Evolutionary conservation across 2,329 filamentous ascomycete species (phyloP).

Genomic region (Alternaria sp.): DNA sequence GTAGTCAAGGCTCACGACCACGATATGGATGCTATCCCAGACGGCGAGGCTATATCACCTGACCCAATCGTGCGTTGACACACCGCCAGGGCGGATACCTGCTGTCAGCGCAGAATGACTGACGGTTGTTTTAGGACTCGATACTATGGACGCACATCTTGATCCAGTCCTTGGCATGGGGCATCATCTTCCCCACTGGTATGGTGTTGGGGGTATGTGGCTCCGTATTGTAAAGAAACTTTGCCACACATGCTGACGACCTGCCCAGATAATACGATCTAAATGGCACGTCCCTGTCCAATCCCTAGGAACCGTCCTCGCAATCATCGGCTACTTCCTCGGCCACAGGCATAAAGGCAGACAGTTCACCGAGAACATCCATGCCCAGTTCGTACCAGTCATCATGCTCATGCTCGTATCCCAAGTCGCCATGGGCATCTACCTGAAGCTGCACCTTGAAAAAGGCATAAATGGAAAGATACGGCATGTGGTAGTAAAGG

Average conservation of each 20-base stretch:
- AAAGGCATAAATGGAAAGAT: conserved; percentile 83
- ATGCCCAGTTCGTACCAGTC: conserved; percentile 80
- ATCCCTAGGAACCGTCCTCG: conserved; percentile 75
- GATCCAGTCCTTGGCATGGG: conserved; percentile 85
- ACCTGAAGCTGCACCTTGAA: conserved; percentile 89
- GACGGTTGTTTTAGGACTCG: conserved; percentile 65
- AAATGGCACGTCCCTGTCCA: conserved; percentile 96
- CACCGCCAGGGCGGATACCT: too few species aligned
- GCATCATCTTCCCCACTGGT: conserved; percentile 89
- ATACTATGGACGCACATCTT: conserved; percentile 95
- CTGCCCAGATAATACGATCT: conserved; percentile 78
- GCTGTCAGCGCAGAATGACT: conserved; percentile 15
- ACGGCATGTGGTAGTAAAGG: conserved; percentile 73
- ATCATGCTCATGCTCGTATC: conserved; percentile 80
- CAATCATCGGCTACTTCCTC: conserved; percentile 86
- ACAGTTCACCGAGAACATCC: conserved; percentile 76
- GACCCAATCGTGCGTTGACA: conserved; percentile 47
- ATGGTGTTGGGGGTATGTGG: conserved; percentile 89
- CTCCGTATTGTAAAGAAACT: neutral
- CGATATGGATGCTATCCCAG: conserved; percentile 50
- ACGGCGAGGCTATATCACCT: conserved; percentile 49
- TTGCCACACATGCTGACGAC: neutral
- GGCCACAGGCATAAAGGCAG: conserved; percentile 91
- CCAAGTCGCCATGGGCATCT: conserved; percentile 83
- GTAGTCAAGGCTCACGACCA: conserved; percentile 51